A percentile compares a stretch with the other conserved stretches of the same genome.
Evolutionary conservation across 768 basidiomycete species (phyloP).

Genomic region (Daedalea quercina): DNA sequence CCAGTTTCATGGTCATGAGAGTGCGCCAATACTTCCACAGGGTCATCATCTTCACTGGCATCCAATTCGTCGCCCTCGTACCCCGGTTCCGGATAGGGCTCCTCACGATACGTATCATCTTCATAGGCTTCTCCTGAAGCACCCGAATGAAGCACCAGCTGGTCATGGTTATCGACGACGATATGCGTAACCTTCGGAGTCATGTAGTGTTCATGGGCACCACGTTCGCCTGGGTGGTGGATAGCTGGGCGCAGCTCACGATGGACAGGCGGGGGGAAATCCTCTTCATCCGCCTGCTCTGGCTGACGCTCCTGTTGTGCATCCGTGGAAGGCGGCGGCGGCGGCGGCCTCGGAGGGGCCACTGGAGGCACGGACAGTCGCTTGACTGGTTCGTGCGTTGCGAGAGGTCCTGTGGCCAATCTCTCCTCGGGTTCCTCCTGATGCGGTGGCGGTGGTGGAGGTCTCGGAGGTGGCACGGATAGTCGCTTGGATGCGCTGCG

Average conservation of each 20-base stretch:
- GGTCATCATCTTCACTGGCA: background rate
- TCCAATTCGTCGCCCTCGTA: background rate
- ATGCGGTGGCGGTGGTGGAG: background rate
- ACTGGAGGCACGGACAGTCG: background rate
- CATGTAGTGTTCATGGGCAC: background rate
- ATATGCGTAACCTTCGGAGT: conserved; percentile 1
- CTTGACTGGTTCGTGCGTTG: too few relatives aligned
- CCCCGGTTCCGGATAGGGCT: background rate
- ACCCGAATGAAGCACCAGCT: background rate
- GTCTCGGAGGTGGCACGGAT: background rate
- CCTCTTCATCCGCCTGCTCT: conserved; percentile 9
- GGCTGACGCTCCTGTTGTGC: background rate
- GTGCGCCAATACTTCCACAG: background rate
- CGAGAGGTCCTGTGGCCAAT: background rate
- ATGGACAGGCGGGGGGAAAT: background rate
- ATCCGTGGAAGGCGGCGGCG: background rate
- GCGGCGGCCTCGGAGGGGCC: background rate
- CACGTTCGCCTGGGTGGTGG: conserved; percentile 1
- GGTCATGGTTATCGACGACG: conserved; percentile 1
- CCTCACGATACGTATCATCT: background rate
- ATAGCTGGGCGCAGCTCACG: background rate
- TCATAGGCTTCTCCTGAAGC: background rate
- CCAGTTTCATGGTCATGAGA: background rate
- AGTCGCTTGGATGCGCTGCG: background rate
- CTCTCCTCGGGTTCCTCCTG: background rate